phyloP scores from a whole-genome alignment of 805 yeast genomes.

The Barnettozyma botsteinii region DNA sequence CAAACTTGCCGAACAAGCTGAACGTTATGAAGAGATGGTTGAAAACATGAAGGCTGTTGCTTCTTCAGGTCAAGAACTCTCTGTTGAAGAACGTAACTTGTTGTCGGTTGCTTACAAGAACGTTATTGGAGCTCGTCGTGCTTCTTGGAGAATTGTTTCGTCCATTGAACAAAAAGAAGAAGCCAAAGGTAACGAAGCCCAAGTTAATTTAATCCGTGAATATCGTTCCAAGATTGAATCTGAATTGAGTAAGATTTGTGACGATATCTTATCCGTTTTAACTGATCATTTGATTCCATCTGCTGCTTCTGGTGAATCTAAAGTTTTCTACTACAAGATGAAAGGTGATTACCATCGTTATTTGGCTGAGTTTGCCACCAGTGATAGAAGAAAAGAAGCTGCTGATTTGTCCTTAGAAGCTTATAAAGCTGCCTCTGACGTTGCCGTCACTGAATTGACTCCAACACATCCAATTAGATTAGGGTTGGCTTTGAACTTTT shows the following conservation, averaged over 20 bases:
- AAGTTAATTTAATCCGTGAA: constrained; percentile 83
- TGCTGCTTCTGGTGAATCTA: constrained; percentile 95
- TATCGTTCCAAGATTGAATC: constrained; percentile 93
- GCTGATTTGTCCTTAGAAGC: constrained; percentile 91
- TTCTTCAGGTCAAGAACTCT: constrained; percentile 88
- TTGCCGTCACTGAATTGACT: constrained; percentile 93
- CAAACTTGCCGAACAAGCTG: constrained; percentile 98
- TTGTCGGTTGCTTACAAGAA: constrained; percentile 97
- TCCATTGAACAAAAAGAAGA: constrained; percentile 98
- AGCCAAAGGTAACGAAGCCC: constrained; percentile 88
- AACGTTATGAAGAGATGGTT: constrained; percentile 99
- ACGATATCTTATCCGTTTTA: constrained; percentile 84
- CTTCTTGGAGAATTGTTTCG: constrained; percentile 98
- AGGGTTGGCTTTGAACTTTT: constrained; percentile 96
- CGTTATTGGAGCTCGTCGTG: constrained; percentile 98
- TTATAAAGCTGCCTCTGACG: constrained; percentile 92
- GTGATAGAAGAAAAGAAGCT: constrained; percentile 88
- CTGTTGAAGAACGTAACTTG: constrained; percentile 96
- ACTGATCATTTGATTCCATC: constrained; percentile 87
- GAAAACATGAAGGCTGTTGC: constrained; percentile 98
- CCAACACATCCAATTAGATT: constrained; percentile 98
- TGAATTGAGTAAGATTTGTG: constrained; percentile 89
- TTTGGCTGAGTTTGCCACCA: constrained; percentile 91
- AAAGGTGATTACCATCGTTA: constrained; percentile 99
- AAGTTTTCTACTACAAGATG: constrained; percentile 98